Conservation (phyloP, 352 stramenopile genomes). For the Pythium aquatile region DNA sequence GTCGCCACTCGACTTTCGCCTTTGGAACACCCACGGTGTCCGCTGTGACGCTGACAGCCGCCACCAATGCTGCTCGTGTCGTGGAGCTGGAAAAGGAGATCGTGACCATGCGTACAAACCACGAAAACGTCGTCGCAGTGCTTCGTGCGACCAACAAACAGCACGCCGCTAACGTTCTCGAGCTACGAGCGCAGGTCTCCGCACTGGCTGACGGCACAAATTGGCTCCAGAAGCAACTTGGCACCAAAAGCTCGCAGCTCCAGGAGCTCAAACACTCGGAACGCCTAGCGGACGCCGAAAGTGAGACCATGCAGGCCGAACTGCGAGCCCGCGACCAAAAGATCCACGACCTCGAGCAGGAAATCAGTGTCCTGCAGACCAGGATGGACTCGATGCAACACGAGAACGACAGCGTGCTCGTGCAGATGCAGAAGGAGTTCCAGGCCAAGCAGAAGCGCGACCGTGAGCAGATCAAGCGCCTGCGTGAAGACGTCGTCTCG, state of each 20-base stretch:
- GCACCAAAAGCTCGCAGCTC: constrained; percentile 53
- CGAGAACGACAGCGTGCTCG: constrained; percentile 61
- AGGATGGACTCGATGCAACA: constrained; percentile 39
- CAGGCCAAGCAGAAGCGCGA: constrained; percentile 43
- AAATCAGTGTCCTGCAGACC: constrained; percentile 49
- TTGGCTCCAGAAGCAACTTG: constrained; percentile 61
- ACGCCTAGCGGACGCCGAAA: constrained; percentile 32
- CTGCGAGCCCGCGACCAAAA: constrained; percentile 52
- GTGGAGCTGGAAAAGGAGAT: constrained; percentile 65
- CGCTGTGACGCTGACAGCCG: constrained; percentile 14
- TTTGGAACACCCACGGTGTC: constrained; percentile 20
- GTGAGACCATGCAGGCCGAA: constrained; percentile 41
- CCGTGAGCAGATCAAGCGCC: constrained; percentile 45
- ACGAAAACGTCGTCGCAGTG: constrained; percentile 69
- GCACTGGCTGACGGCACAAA: constrained; percentile 57
- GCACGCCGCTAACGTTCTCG: constrained; percentile 59
- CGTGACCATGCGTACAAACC: constrained; percentile 53
- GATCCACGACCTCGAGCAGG: constrained; percentile 57
- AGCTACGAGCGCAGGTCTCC: constrained; percentile 60
- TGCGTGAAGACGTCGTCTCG: constrained; percentile 53
- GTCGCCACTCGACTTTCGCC: constrained; percentile 27
- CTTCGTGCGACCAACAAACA: constrained; percentile 70
- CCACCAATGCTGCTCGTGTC: constrained; percentile 31
- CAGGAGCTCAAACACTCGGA: constrained; percentile 48
- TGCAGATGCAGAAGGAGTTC: constrained; percentile 47